Evolutionary conservation across 768 basidiomycete genomes (phyloP).

Genomic region (Scleroderma citrinum): DNA sequence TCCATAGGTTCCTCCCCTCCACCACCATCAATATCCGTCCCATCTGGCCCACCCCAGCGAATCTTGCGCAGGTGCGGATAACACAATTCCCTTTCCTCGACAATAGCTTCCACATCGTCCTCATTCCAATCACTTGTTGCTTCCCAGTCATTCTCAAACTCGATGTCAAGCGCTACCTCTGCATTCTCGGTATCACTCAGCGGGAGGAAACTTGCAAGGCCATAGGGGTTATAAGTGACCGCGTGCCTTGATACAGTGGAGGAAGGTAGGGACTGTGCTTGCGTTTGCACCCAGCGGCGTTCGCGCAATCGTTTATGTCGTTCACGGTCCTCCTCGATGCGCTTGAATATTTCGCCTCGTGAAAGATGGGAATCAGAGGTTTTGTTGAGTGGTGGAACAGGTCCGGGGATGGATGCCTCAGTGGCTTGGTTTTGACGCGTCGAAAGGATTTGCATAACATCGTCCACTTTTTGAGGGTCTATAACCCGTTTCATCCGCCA

Average conservation of each 20-base stretch:
- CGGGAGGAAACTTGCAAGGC: slow-evolving; percentile 20
- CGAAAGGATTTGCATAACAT: slow-evolving; percentile 53
- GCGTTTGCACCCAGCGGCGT: slow-evolving; percentile 85
- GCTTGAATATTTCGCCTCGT: slow-evolving; percentile 68
- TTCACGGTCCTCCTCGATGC: slow-evolving; percentile 90
- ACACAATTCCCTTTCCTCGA: slow-evolving; percentile 66
- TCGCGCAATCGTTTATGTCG: slow-evolving; percentile 89
- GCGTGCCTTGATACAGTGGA: not conserved
- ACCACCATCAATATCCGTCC: slow-evolving; percentile 29
- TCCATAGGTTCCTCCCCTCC: slow-evolving; percentile 39
- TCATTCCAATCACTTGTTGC: slow-evolving; percentile 89
- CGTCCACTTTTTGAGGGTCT: slow-evolving; percentile 72
- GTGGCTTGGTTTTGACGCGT: slow-evolving; percentile 33
- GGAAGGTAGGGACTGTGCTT: slow-evolving; percentile 35
- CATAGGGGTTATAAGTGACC: slow-evolving; percentile 8
- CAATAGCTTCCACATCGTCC: slow-evolving; percentile 72
- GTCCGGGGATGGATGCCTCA: slow-evolving; percentile 11
- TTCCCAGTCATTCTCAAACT: slow-evolving; percentile 89
- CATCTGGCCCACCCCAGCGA: not conserved
- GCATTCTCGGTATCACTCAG: slow-evolving; percentile 38
- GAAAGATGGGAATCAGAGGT: slow-evolving; percentile 34
- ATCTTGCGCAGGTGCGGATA: slow-evolving; percentile 38
- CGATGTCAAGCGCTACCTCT: slow-evolving; percentile 66
- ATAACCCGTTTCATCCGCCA: slow-evolving; percentile 85
- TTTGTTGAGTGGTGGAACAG: slow-evolving; percentile 14